A percentile compares a stretch with the other conserved stretches of the same genome.
Evolutionary conservation across 495 filamentous ascomycete genomes (phyloP).

Genomic region (Glutinoglossum americanum): DNA sequence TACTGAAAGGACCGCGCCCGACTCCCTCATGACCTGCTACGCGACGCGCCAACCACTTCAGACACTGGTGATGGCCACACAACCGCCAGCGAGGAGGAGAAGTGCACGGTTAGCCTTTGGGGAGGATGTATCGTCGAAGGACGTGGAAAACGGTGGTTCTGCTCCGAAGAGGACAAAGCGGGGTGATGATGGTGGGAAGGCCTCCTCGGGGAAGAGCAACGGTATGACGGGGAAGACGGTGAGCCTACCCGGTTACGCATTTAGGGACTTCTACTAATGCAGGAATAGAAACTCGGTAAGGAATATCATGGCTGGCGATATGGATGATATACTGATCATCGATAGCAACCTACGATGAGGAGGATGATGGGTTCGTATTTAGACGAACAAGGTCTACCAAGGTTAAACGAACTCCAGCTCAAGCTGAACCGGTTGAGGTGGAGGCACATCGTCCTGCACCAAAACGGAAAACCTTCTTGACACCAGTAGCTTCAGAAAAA

Average conservation of each 20-base stretch:
- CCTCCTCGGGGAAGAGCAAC: not conserved
- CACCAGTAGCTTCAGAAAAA: not conserved
- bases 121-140: not conserved
- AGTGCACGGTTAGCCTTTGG: slow-evolving; percentile 5
- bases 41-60: slow-evolving; percentile 7
- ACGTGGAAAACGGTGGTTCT: not conserved
- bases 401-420: slow-evolving; percentile 11
- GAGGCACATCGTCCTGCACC: slow-evolving; percentile 4
- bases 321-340: not conserved
- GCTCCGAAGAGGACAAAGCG: not conserved
- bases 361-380: slow-evolving; percentile 33
- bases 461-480: slow-evolving; percentile 12
- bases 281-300: not conserved
- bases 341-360: slow-evolving; percentile 24
- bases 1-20: not conserved
- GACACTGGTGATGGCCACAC: slow-evolving; percentile 8
- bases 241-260: not conserved
- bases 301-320: not conserved
- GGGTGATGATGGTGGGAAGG: not conserved
- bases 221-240: not conserved
- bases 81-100: slow-evolving; percentile 17
- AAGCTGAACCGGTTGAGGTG: slow-evolving; percentile 7
- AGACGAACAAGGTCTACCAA: slow-evolving; percentile 27
- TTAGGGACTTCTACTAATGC: not conserved
- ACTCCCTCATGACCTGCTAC: slow-evolving; percentile 5